These are phyloP conservation scores for Corymbia maculata DNA, from an alignment of 345 rosid species.

Conservation along the genomic window DNA sequence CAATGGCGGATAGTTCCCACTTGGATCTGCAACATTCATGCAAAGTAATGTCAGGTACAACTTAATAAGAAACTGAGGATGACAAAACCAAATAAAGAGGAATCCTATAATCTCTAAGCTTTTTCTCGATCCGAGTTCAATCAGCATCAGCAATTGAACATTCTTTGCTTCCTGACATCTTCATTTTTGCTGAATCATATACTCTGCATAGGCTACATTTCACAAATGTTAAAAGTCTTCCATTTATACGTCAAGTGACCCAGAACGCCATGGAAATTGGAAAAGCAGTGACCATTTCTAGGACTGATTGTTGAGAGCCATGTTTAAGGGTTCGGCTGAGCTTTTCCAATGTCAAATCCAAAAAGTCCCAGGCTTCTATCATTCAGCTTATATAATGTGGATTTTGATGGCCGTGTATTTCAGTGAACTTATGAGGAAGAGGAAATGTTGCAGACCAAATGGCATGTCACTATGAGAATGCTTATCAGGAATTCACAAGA, in stretches of 20 bases:
- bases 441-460: neutral
- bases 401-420: neutral
- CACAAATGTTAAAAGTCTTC: neutral
- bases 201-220: neutral
- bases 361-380: neutral
- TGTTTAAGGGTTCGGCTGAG: neutral
- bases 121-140: neutral
- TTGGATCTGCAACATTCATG: constrained; percentile 20
- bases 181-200: neutral
- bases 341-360: neutral
- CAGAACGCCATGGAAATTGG: neutral
- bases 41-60: neutral
- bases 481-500: neutral
- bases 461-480: neutral
- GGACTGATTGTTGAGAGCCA: neutral
- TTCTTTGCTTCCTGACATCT: neutral
- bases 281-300: neutral
- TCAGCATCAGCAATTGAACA: neutral
- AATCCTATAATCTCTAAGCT: neutral
- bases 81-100: neutral
- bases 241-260: neutral
- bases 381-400: neutral
- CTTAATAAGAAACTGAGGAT: neutral
- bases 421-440: neutral
- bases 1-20: constrained; percentile 33